These are phyloP conservation scores for Cronartium quercuum DNA, from an alignment of 1,284 basidiomycete species.

Conservation along the genomic window DNA sequence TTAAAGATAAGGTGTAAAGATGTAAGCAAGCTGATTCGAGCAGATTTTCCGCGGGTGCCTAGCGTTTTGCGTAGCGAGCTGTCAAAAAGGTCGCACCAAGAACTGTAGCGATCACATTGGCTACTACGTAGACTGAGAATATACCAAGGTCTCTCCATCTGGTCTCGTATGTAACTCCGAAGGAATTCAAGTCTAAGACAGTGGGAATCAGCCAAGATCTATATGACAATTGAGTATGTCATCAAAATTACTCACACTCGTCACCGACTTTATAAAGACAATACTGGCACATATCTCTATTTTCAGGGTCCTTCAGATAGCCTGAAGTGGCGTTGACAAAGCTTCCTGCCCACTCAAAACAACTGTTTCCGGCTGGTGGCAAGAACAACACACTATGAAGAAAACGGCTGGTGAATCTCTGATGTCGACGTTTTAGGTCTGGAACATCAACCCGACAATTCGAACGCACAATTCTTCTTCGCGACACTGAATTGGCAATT, in stretches of 20 bases:
- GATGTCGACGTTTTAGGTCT: neutral
- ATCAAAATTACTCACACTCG: conserved; percentile 13
- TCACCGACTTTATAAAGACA: conserved; percentile 57
- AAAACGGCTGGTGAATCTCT: neutral
- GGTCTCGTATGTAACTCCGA: conserved; percentile 26
- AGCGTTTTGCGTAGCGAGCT: conserved; percentile 34
- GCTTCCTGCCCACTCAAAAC: conserved; percentile 62
- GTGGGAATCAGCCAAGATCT: conserved; percentile 22
- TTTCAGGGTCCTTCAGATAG: conserved; percentile 68
- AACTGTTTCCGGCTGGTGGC: conserved; percentile 70
- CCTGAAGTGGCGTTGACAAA: conserved; percentile 58
- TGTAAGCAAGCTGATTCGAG: too few species aligned
- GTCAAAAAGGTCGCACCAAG: conserved; percentile 43
- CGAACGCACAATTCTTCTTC: conserved; percentile 41
- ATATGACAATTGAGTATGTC: conserved; percentile 7
- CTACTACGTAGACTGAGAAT: conserved; percentile 59
- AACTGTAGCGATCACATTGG: conserved; percentile 53
- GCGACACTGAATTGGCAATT: conserved; percentile 42
- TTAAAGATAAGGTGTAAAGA: too few species aligned
- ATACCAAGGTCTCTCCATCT: conserved; percentile 63
- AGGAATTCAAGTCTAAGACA: neutral
- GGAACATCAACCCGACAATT: neutral
- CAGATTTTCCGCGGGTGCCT: too few species aligned
- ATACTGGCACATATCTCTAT: conserved; percentile 60
- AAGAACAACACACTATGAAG: conserved; percentile 54